These are phyloP conservation scores for Golubevia sp. DNA, from an alignment of 1,284 basidiomycete genomes.

Conservation along the genomic window DNA sequence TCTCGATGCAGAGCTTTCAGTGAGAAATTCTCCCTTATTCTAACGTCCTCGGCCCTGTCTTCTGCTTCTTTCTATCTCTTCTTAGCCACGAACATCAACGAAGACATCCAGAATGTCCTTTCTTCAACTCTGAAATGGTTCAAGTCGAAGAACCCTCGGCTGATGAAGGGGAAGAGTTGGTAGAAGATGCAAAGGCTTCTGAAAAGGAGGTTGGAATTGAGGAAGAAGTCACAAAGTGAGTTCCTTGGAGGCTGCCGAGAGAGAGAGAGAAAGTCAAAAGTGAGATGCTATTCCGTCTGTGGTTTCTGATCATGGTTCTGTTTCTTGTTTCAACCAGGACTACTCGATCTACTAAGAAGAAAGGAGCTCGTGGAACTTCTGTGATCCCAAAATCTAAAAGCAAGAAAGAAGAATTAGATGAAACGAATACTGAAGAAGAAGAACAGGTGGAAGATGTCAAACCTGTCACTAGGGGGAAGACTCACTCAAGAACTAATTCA, in stretches of 20 bases:
- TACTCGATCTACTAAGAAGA: too few species aligned
- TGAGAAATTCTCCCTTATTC: not conserved
- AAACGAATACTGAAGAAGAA: conserved; percentile 5
- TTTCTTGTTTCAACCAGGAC: too few species aligned
- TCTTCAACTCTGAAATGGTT: conserved; percentile 39
- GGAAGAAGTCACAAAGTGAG: not conserved
- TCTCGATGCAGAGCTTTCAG: too few species aligned
- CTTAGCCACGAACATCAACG: conserved; percentile 44
- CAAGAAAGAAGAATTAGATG: conserved; percentile 1
- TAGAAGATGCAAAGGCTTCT: not conserved
- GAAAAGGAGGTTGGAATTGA: conserved; percentile 5
- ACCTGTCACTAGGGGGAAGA: not conserved
- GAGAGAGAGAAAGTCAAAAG: too few species aligned
- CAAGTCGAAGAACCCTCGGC: not conserved
- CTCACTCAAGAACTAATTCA: not conserved
- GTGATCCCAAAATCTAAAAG: not conserved
- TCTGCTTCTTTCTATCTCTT: not conserved
- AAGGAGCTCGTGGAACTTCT: too few species aligned
- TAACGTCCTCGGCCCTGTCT: not conserved
- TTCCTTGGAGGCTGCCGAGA: too few species aligned
- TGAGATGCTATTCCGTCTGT: too few species aligned
- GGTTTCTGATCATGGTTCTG: too few species aligned
- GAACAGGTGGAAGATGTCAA: conserved; percentile 1
- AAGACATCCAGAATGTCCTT: conserved; percentile 43
- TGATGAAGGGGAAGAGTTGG: not conserved